Percentiles rank a stretch among this genome's conserved stretches.
Conservation (phyloP, 2,329 filamentous ascomycete species). For the Ophiocordyceps camponoti-floridani region DNA sequence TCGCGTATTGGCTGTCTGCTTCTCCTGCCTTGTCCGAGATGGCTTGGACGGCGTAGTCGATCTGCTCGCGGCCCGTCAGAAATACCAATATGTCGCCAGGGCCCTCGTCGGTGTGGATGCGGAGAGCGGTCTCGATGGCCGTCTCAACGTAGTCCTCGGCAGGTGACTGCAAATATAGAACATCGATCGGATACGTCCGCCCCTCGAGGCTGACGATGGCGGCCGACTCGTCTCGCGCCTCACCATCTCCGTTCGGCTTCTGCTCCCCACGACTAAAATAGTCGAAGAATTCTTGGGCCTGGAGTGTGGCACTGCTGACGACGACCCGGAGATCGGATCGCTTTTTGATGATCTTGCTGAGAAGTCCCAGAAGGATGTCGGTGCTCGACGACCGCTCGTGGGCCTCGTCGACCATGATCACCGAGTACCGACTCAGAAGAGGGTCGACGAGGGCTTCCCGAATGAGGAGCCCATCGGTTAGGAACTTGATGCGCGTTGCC, state of each 20-base stretch:
- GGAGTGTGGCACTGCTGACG: constrained; percentile 82
- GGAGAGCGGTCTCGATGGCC: constrained; percentile 66
- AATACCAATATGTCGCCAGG: constrained; percentile 85
- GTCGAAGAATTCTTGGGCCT: constrained; percentile 67
- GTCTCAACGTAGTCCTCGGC: constrained; percentile 76
- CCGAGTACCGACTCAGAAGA: constrained; percentile 73
- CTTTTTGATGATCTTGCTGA: constrained; percentile 77
- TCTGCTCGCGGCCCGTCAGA: constrained; percentile 82
- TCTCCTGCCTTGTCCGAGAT: constrained; percentile 54
- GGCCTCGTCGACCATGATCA: constrained; percentile 96
- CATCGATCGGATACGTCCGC: constrained; percentile 74
- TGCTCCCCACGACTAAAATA: constrained; percentile 43
- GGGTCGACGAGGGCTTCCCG: constrained; percentile 89
- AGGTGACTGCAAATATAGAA: constrained; percentile 61
- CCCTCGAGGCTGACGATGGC: constrained; percentile 72
- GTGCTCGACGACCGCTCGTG: constrained; percentile 89
- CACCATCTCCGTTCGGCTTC: constrained; percentile 2
- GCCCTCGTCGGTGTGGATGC: constrained; percentile 67
- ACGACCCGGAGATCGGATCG: constrained; percentile 72
- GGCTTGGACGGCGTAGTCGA: constrained; percentile 63
- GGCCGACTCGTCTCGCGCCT: constrained; percentile 12
- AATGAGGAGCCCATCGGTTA: constrained; percentile 84
- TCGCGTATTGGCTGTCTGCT: constrained; percentile 21
- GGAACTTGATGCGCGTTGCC: constrained; percentile 77
- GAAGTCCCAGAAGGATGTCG: constrained; percentile 70